Evolutionary conservation across 73 alveolate species (phyloP).

Genomic region (Breviolum minutum): DNA sequence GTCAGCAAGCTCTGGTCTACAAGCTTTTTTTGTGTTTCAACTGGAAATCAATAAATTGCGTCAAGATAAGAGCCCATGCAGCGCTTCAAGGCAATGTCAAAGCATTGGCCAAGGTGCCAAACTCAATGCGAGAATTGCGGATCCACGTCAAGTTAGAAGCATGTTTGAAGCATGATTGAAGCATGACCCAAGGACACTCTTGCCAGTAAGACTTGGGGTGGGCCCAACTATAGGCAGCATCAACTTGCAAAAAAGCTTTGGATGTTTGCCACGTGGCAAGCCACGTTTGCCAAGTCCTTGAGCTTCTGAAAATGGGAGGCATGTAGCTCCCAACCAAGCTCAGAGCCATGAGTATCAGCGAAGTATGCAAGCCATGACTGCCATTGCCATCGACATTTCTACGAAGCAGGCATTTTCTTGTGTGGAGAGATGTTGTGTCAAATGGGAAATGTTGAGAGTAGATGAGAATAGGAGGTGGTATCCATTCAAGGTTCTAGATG

Average conservation of each 20-base stretch:
- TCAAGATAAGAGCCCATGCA: no score
- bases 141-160: no score
- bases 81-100: constrained; percentile 36
- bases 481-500: not conserved
- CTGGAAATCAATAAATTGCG: no score
- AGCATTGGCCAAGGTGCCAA: constrained; percentile 32
- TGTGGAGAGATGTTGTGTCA: not conserved
- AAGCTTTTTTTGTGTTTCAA: not conserved
- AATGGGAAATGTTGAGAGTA: no score
- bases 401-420: constrained; percentile 31
- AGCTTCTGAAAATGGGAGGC: not conserved
- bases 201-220: constrained; percentile 74
- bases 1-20: not conserved
- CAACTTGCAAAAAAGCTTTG: not conserved
- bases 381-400: constrained; percentile 48
- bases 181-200: constrained; percentile 17
- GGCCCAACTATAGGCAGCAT: constrained; percentile 62
- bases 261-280: not conserved
- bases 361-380: constrained; percentile 52
- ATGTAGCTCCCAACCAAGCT: constrained; percentile 53
- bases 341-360: constrained; percentile 76
- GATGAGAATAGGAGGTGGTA: not conserved
- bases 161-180: not conserved
- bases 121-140: not conserved
- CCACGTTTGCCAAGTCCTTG: not conserved